Evolutionary conservation across 139 green algal species (phyloP).

Genomic region (Chlorella vulgaris): DNA sequence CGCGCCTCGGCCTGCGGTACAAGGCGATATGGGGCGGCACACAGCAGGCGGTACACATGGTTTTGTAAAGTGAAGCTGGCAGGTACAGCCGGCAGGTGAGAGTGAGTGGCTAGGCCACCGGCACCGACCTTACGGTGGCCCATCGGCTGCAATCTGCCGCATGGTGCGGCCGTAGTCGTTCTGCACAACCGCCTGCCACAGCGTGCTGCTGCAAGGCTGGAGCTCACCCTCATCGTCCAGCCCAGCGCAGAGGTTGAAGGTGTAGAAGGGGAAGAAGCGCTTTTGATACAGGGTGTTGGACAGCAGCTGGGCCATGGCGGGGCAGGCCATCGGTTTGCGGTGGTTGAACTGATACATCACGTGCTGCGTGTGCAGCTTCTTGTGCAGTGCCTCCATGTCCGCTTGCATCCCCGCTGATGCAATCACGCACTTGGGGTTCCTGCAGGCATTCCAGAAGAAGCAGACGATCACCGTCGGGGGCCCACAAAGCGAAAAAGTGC

Average conservation of each 20-base stretch:
- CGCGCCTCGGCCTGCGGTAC: conserved; percentile 82
- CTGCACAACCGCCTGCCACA: not conserved
- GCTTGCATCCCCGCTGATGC: conserved; percentile 91
- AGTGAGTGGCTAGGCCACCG: not conserved
- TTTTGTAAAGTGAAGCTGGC: no score
- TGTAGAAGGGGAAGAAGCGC: conserved; percentile 99
- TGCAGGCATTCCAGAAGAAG: no score
- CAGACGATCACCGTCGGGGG: no score
- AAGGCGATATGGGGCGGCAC: not conserved
- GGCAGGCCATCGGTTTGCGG: conserved; percentile 85
- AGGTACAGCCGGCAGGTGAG: no score
- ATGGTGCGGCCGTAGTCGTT: not conserved
- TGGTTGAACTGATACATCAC: conserved; percentile 89
- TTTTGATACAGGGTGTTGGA: conserved; percentile 97
- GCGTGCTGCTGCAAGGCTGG: not conserved
- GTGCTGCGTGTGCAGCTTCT: conserved; percentile 76
- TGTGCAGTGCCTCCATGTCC: conserved; percentile 91
- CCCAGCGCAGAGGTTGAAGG: conserved; percentile 95
- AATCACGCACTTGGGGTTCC: conserved; percentile 83
- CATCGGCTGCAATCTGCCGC: not conserved
- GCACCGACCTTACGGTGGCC: not conserved
- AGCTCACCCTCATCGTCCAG: conserved; percentile 88
- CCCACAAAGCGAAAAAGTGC: no score
- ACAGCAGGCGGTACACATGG: no score
- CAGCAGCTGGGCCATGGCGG: conserved; percentile 93